Percentiles rank a stretch among this genome's conserved stretches.
Evolutionary conservation across 805 yeast species (phyloP).

Genomic region (Wickerhamiella vanderwaltii): DNA sequence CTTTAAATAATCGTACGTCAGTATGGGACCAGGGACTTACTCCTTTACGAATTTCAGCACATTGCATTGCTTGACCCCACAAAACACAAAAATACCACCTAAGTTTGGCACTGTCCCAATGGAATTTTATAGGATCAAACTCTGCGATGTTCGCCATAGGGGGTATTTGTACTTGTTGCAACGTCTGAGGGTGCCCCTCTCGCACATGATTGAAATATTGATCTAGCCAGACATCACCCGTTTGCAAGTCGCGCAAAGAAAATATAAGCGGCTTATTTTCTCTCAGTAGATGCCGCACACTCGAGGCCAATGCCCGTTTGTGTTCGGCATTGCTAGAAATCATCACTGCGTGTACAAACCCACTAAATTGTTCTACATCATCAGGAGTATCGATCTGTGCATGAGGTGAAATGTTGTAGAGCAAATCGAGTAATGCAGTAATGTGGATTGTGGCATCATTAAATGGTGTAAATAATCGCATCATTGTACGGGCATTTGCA

Average conservation of each 20-base stretch:
- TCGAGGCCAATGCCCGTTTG: conserved; percentile 1
- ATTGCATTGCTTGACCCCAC: conserved; percentile 39
- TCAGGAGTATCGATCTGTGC: conserved; percentile 6
- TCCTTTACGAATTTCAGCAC: conserved; percentile 25
- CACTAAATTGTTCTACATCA: background rate
- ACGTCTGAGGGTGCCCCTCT: background rate
- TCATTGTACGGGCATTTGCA: conserved; percentile 10
- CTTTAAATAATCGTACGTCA: conserved; percentile 37
- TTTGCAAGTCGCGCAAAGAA: background rate
- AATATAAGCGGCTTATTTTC: conserved; percentile 1
- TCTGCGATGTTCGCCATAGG: conserved; percentile 17
- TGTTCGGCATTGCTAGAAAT: background rate
- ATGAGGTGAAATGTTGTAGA: conserved; percentile 18
- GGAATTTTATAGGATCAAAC: conserved; percentile 39
- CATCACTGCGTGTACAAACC: conserved; percentile 4
- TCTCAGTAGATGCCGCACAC: background rate
- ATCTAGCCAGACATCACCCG: conserved; percentile 18
- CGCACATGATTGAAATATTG: background rate
- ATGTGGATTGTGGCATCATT: conserved; percentile 10
- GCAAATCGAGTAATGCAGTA: conserved; percentile 17
- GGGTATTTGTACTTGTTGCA: conserved; percentile 1
- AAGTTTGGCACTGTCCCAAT: conserved; percentile 50
- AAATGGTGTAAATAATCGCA: conserved; percentile 4
- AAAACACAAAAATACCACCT: conserved; percentile 67
- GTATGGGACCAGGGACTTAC: conserved; percentile 45